Base-by-base conservation (phyloP, 257 asterid genomes). In the Solanum pennellii region DNA sequence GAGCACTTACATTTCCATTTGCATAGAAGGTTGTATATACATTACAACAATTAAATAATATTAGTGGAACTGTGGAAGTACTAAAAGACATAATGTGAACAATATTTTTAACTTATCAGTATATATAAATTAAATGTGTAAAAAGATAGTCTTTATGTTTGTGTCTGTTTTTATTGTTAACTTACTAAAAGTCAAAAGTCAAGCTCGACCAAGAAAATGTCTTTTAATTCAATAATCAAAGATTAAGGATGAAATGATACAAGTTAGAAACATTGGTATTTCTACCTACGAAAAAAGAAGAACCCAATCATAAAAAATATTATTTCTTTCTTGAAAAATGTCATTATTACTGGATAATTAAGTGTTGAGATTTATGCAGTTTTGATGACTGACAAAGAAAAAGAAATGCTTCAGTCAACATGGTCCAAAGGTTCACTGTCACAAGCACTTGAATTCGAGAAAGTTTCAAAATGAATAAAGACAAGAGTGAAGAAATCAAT, bases 1-100 rank as follows among this genome's bases (percentile, higher is more conserved):
- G 89, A 95, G 88, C 86, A 93, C 68, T 88, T 92, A 23, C 91
- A 93, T 91, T 87, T 92, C 96, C 35, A 88, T 90, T 0, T 92
- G 91, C 9, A 21, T 84, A 82, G 56, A 88, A 10, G 96, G 95
- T 97, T 95, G 93, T 45, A 49, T 86, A 85, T 68, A 47, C 3
- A 59, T 8, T 20, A n/a, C 74, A 84, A 27, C 41, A 73, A 49
- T 33, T 42, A 29, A 39, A 25, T 4, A 29, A 39, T 75, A 47
- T 3, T 52, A 74, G 2, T 56, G 29, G 11, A 56, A 72, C 18
- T 15, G 3, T 56, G 29, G 6, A 56, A 72, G 27, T 15, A 33
- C 18, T 8, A 7, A 39, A 56, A 59, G 2, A 59, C 12, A 59
- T 60, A 21, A 21, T 23, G 29, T 9, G 12, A 60, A 60, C 1